Base-by-base conservation (phyloP, 1,284 basidiomycete species). In the Ganoderma boninense region DNA sequence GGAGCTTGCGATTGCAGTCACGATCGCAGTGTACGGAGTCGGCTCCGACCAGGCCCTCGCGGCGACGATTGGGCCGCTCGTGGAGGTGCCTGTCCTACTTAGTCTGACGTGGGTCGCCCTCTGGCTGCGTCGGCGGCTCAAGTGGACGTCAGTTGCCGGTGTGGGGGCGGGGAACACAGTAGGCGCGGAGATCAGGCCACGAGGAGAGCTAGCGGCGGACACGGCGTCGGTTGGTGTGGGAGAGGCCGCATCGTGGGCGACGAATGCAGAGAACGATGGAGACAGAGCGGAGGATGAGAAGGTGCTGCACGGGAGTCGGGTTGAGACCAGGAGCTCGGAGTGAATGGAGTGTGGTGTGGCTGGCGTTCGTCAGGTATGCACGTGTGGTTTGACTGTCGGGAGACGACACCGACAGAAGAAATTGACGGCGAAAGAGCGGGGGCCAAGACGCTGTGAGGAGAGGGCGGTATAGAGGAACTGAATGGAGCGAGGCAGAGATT, bases 1-100 rank as follows among this genome's bases (percentile, higher is more conserved):
- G 87, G 93, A 95, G 80, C 85, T 97, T 0, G 94, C 95, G 0
- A 97, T 96, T 68, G 95, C 95, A 0, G 91, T 97, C 2, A 88
- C 90, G 2, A 92, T 96, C 44, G 90, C 94, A 0, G 88, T 92
- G 0, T 97, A 92, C 77, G 94, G 94, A 0, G 88, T 91, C 2
- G 84, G 89, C 11, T 92, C 91, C 0, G 88, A 92, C 68, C 90
- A 95, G 78, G 93, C 92, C 0, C 84, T 95, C 0, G 93, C 94
- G 0, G 92, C 93, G 7, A 94, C 93, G 0, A 89, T 93, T 35
- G 94, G 94, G 0, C 93, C 93, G 0, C 84, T 95, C 13, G 90
- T 95, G 2, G 93, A 95, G 79, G 93, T 92, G 0, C 95, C 94
- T 0, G 93, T 96, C 0, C 81, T 96, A 46, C 84, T 96, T 3